Base-by-base conservation (phyloP, 2,329 filamentous ascomycete species). In the Colletotrichum cuscutae region DNA sequence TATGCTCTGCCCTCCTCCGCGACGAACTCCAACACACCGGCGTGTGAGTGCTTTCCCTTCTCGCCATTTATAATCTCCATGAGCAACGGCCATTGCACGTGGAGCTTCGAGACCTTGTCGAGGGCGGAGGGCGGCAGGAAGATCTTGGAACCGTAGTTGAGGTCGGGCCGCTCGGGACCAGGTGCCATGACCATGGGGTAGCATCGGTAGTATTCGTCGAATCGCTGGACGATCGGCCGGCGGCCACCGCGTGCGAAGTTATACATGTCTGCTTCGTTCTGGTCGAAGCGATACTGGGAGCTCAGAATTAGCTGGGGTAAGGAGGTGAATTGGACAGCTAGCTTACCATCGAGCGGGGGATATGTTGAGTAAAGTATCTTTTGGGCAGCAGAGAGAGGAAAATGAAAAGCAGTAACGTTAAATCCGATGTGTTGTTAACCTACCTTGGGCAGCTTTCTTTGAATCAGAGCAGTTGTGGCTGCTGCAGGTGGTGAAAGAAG, bases 121-220 rank as follows among this genome's bases (percentile, higher is more conserved):
- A 99, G 90, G 6, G 97, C 96, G 46, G 95, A 98, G 0, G 97
- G 94, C n/a, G 97, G 97, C 75, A 99, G 91, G 81, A 99, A 94
- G 78, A 99, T 96, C 87, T 99, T 99, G 83, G 96, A 97, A 77
- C 97, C 97, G 81, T 97, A 95, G 86, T 98, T 98, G 74, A 97
- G 92, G 77, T 95, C 93, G 65, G 94, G 93, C 76, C 97, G 90
- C 79, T 98, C 95, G 49, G 94, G 91, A 3, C 96, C 95, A 13
- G 95, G 95, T 75, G 97, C 91, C 95, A 99, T 98, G 78, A 93
- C 92, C 78, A 98, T 90, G 56, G 97, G 97, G 80, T 98, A 99
- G 87, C 95, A 98, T 79, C 97, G 93, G 85, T 98, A 98, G 86
- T 98, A 98, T 84, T 99, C 97, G 83, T 99, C 96, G 86, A 99